Evolutionary conservation across 805 yeast genomes (phyloP).

Genomic region (Clavispora santaluciae): DNA sequence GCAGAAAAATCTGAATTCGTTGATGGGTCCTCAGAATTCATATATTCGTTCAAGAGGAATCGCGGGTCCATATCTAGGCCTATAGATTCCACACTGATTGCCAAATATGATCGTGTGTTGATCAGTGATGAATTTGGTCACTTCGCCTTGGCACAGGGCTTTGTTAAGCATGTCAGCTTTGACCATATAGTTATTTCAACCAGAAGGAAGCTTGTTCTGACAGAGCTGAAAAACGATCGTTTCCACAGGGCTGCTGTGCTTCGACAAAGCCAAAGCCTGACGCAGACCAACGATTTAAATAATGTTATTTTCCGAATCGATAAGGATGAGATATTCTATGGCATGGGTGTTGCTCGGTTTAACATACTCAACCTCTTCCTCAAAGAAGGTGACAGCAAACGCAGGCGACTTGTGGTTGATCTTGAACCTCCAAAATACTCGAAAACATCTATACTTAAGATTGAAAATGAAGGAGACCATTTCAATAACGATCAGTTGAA

Average conservation of each 20-base stretch:
- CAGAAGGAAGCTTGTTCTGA: conserved; percentile 47
- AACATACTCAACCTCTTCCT: conserved; percentile 69
- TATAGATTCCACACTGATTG: conserved; percentile 43
- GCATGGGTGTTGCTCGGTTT: conserved; percentile 70
- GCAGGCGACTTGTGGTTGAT: conserved; percentile 52
- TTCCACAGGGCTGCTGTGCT: conserved; percentile 30
- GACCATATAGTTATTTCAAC: conserved; percentile 46
- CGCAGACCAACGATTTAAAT: conserved; percentile 1
- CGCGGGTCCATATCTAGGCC: conserved; percentile 8
- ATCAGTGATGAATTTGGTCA: conserved; percentile 80
- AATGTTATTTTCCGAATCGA: conserved; percentile 58
- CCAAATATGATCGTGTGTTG: conserved; percentile 57
- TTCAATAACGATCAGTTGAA: conserved; percentile 68
- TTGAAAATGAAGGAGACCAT: conserved; percentile 8
- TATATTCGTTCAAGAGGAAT: conserved; percentile 47
- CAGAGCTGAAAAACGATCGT: conserved; percentile 33
- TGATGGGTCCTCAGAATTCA: conserved; percentile 22
- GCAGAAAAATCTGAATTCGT: conserved; percentile 18
- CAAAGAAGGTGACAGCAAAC: conserved; percentile 40
- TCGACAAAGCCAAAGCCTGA: conserved; percentile 5
- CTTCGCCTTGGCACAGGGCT: conserved; percentile 66
- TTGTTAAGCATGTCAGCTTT: conserved; percentile 40
- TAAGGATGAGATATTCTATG: conserved; percentile 70
- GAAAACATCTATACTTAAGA: conserved; percentile 18
- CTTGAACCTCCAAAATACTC: conserved; percentile 42